Evolutionary conservation across 768 basidiomycete genomes (phyloP).

Genomic region (Amanita inopinata): DNA sequence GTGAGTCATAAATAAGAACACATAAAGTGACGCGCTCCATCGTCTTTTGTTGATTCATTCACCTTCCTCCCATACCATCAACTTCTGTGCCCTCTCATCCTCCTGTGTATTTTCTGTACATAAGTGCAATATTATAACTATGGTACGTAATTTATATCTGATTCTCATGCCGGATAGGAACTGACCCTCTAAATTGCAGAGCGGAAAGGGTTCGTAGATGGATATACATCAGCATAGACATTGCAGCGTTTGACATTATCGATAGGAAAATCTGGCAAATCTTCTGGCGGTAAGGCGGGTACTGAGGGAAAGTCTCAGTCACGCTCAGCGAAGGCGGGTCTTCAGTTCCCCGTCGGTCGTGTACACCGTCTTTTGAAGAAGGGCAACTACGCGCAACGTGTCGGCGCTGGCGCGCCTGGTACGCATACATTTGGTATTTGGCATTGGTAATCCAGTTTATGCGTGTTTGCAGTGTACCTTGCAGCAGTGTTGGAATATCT

Average conservation of each 20-base stretch:
- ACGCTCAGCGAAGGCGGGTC: conserved; percentile 67
- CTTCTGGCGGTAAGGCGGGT: conserved; percentile 61
- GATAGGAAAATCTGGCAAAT: conserved; percentile 50
- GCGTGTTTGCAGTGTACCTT: conserved; percentile 57
- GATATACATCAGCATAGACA: neutral
- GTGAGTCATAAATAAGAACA: conserved; percentile 21
- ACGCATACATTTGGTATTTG: conserved; percentile 12
- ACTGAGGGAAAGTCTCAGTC: conserved; percentile 47
- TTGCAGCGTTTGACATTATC: conserved; percentile 5
- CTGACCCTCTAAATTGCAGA: conserved; percentile 15
- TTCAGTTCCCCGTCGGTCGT: conserved; percentile 90
- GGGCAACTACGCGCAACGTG: conserved; percentile 80
- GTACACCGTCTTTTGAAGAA: conserved; percentile 83
- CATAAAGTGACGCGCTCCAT: conserved; percentile 32
- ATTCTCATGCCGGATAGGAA: neutral
- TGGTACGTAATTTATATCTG: conserved; percentile 14
- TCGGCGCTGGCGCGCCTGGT: conserved; percentile 86
- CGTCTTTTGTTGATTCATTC: conserved; percentile 21
- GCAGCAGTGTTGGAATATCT: conserved; percentile 91
- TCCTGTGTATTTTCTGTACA: conserved; percentile 14
- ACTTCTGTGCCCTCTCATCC: conserved; percentile 13
- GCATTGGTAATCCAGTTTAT: neutral
- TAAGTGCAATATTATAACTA: conserved; percentile 14
- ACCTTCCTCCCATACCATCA: conserved; percentile 30
- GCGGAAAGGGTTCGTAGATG: conserved; percentile 27